Evolutionary conservation across 306 rosid species (phyloP).

Genomic region (Trifolium subterraneum): DNA sequence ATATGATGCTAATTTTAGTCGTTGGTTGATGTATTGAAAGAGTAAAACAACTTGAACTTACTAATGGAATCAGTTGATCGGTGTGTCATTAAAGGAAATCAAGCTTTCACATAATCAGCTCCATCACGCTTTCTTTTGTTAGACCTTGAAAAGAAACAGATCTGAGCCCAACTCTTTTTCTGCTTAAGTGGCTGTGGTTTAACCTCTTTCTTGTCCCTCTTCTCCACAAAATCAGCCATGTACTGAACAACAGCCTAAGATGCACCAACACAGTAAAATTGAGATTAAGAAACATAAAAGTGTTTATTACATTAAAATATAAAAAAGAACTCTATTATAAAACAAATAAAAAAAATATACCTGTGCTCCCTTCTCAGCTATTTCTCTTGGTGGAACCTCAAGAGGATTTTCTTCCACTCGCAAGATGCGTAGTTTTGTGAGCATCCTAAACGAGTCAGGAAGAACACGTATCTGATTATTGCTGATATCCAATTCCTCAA

Average conservation of each 20-base stretch:
- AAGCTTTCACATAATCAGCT: constrained; percentile 59
- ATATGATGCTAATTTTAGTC: constrained; percentile 24
- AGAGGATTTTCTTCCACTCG: constrained; percentile 86
- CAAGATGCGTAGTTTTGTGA: constrained; percentile 64
- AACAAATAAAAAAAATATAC: too few species aligned
- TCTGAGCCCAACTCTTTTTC: constrained; percentile 80
- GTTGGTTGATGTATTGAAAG: constrained; percentile 22
- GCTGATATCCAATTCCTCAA: constrained; percentile 91
- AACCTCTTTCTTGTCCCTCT: constrained; percentile 59
- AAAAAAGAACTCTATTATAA: constrained; percentile 19
- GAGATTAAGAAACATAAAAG: constrained; percentile 7
- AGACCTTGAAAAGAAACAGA: constrained; percentile 69
- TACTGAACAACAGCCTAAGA: constrained; percentile 87
- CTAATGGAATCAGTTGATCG: constrained; percentile 44
- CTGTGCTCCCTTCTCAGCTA: constrained; percentile 84
- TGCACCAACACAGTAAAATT: constrained; percentile 42
- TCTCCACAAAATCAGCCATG: constrained; percentile 72
- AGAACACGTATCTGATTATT: constrained; percentile 83
- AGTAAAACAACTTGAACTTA: constrained; percentile 49
- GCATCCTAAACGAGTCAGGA: constrained; percentile 78
- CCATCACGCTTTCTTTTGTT: constrained; percentile 80
- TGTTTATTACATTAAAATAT: constrained; percentile 3
- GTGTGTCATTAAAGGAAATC: constrained; percentile 41
- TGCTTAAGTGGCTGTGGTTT: constrained; percentile 62
- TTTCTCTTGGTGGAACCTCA: constrained; percentile 83